Base-by-base conservation (phyloP, 805 yeast genomes). In the Teunomyces lycoperdinae region DNA sequence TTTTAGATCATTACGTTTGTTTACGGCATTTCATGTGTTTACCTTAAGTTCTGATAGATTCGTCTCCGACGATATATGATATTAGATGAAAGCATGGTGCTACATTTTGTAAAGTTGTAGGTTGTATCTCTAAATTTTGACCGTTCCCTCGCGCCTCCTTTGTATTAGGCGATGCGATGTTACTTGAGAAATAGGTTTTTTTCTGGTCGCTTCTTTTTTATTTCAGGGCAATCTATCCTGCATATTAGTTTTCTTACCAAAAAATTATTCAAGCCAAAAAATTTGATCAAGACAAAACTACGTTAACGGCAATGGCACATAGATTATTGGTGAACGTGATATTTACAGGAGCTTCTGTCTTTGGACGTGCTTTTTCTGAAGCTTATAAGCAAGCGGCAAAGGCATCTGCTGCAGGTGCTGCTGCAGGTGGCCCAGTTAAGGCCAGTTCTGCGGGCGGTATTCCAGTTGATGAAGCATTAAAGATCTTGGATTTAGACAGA, bases 371-470 rank as follows among this genome's bases (percentile, higher is more conserved):
- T 0, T 94, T 94, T 66, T 78, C 89, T n/a, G 96, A 90, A 66
- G 98, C 99, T 0, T 94, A 92, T 76, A 87, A 85, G 61, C 98
- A 94, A 71, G 96, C 96, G 1, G 97, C 98, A 13, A 88, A 92
- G 45, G 91, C 91, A 46, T 83, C 96, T n/a, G 89, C 92, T 2
- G 78, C 79, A 4, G 58, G 61, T 36, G 63, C 58, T 7, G 71
- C 71, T 7, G 68, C 71, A 32, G 58, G 58, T 20, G 63, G 60
- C 5, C 61, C 65, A 38, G 58, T 64, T 40, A 71, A 70, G 57
- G 77, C 79, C 45, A 72, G 79, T 28, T 82, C 89, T 51, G 78
- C 76, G 31, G 85, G 86, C 17, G 98, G 96, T 32, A 82, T 94
- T 42, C 75, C 90, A 5, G 75, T 89, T 33, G 95, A 87, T 56